Base-by-base conservation (phyloP, 805 yeast species). In the Ogataea haglerorum region DNA sequence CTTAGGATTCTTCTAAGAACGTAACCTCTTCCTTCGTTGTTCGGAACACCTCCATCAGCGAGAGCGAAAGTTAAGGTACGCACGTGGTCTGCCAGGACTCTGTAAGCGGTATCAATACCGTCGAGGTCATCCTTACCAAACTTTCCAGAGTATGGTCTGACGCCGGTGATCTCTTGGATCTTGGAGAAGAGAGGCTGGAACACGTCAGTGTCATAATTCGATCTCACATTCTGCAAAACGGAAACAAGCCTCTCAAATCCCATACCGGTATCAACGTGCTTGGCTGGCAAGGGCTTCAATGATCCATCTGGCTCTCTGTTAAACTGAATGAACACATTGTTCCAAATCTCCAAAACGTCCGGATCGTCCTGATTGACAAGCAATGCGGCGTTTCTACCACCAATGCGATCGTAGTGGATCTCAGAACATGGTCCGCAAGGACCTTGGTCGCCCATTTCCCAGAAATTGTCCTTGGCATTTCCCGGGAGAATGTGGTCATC, bases 391-490 rank as follows among this genome's bases (percentile, higher is more conserved):
- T 93, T 91, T 73, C 99, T 83, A 44, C 98, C 97, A 51, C 99
- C 99, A 51, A 93, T 89, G 69, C 99, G 82, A 67, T 93, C 99
- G 65, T 88, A 93, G 67, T 93, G 99, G 54, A 93, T 77, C 68
- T 93, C 99, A 17, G 95, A 85, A 70, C 99, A 95, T 38, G 99
- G 99, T 48, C 99, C 99, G 73, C 99, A 93, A 35, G 99, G 99
- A 52, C 99, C 99, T 72, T 91, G 98, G 61, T 95, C 99, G 57
- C 99, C 99, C 99, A 93, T 93, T 72, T 93, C 99, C 99, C 99
- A 93, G 68, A 93, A 93, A 69, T 93, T 93, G 64, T 93, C 99
- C 60, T 80, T 72, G 39, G 82, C 85, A 52, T 81, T 70, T 43
- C 99, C 99, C 15, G 96, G 95, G 52, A 93, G 71, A 53, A 93